Evolutionary conservation across 768 basidiomycete genomes (phyloP).

Genomic region (Tricholoma saponaceum): DNA sequence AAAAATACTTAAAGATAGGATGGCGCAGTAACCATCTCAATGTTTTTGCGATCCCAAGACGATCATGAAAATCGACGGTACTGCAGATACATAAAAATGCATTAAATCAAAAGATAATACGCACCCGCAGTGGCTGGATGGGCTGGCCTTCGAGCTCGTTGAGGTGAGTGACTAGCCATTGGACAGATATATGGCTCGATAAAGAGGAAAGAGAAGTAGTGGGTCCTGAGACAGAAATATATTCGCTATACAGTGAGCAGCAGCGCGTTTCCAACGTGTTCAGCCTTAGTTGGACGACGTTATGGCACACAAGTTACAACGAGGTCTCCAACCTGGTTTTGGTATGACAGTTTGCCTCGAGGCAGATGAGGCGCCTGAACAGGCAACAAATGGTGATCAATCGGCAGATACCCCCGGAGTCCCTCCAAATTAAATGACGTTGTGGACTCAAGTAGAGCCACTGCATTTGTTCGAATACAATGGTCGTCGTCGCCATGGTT

Average conservation of each 20-base stretch:
- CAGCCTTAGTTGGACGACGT: slow-evolving; percentile 37
- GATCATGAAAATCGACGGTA: slow-evolving; percentile 15
- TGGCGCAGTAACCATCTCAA: slow-evolving; percentile 3
- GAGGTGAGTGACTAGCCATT: slow-evolving; percentile 61
- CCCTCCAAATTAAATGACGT: not conserved
- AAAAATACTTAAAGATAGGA: slow-evolving; percentile 1
- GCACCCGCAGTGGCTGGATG: slow-evolving; percentile 42
- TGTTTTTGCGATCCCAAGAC: slow-evolving; percentile 9
- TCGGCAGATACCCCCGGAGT: slow-evolving; percentile 13
- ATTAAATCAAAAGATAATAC: slow-evolving; percentile 23
- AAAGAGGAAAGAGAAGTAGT: slow-evolving; percentile 22
- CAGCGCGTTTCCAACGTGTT: slow-evolving; percentile 71
- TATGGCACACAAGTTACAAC: slow-evolving; percentile 33
- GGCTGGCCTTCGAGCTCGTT: slow-evolving; percentile 52
- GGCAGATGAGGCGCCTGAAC: slow-evolving; percentile 20
- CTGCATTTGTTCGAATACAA: not conserved
- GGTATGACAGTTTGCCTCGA: slow-evolving; percentile 37
- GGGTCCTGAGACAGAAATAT: slow-evolving; percentile 14
- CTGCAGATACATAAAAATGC: slow-evolving; percentile 10
- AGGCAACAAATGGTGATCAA: slow-evolving; percentile 13
- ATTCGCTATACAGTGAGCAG: slow-evolving; percentile 29
- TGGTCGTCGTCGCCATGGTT: not conserved
- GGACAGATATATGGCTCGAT: slow-evolving; percentile 17
- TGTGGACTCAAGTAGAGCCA: not conserved
- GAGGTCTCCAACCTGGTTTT: slow-evolving; percentile 57